A percentile compares a stretch with the other conserved stretches of the same genome.
phyloP scores from a whole-genome alignment of 352 stramenopile species.

The Globisporangium middletonii region DNA sequence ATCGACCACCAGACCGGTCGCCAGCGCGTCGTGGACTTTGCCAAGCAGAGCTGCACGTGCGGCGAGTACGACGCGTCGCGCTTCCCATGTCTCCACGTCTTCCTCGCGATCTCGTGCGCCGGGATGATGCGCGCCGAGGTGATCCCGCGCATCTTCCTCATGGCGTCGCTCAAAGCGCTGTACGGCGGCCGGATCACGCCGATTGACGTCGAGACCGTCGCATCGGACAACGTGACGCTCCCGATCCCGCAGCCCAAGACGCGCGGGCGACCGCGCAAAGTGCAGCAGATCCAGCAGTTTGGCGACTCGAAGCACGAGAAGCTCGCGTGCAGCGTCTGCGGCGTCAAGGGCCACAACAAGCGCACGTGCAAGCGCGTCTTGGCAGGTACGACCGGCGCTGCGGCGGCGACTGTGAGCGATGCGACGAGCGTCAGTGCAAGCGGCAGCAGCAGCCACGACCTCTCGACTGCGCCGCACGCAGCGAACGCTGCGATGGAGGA shows the following conservation, averaged over 20 bases:
- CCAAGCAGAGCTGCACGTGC: conserved; percentile 67
- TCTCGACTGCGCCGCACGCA: conserved; percentile 8
- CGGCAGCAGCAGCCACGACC: conserved; percentile 5
- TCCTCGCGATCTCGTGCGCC: conserved; percentile 56
- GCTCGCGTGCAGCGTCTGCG: conserved; percentile 71
- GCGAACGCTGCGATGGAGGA: conserved; percentile 7
- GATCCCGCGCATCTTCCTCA: conserved; percentile 76
- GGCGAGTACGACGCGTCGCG: conserved; percentile 67
- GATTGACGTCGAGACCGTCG: conserved; percentile 75
- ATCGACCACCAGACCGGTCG: conserved; percentile 58
- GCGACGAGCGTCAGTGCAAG: background rate
- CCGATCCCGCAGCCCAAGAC: conserved; percentile 51
- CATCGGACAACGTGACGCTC: conserved; percentile 46
- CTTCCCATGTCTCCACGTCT: conserved; percentile 78
- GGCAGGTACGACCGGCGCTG: background rate
- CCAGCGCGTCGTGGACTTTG: conserved; percentile 69
- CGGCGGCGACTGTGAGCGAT: background rate
- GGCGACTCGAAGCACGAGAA: conserved; percentile 64
- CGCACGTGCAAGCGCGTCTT: conserved; percentile 64
- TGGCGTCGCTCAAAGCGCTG: conserved; percentile 69
- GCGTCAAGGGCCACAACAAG: conserved; percentile 83
- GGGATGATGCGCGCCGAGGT: conserved; percentile 61
- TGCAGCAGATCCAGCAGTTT: conserved; percentile 79
- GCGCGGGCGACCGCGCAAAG: conserved; percentile 60
- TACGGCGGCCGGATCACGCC: conserved; percentile 68